phyloP scores from a whole-genome alignment of 345 rosid genomes.

The Cochlearia excelsa region DNA sequence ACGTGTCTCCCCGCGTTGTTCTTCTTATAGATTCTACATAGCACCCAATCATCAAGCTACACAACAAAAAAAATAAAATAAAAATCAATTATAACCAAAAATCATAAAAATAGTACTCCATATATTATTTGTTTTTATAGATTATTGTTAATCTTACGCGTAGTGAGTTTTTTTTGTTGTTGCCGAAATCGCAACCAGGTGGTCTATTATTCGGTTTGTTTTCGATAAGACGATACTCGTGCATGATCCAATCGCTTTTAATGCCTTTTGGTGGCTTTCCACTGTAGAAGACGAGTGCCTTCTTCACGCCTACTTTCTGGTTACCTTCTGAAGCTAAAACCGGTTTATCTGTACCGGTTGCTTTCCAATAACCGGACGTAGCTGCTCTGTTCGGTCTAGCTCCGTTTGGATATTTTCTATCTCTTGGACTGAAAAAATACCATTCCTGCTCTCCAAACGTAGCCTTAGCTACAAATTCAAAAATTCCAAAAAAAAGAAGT shows the following conservation, averaged over 20 bases:
- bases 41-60: conserved; percentile 97
- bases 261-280: conserved; percentile 98
- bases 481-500: neutral
- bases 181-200: conserved; percentile 53
- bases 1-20: conserved; percentile 48
- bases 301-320: conserved; percentile 89
- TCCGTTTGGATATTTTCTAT: conserved; percentile 94
- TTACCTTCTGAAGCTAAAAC: conserved; percentile 57
- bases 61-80: neutral
- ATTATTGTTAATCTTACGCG: conserved; percentile 37
- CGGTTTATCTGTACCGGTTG: conserved; percentile 97
- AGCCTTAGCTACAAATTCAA: conserved; percentile 56
- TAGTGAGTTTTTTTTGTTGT: conserved; percentile 76
- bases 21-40: conserved; percentile 93
- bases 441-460: conserved; percentile 97
- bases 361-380: conserved; percentile 99
- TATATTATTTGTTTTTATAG: neutral
- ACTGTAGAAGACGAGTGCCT: conserved; percentile 89
- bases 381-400: conserved; percentile 98
- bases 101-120: neutral
- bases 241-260: conserved; percentile 99
- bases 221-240: conserved; percentile 82
- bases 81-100: neutral
- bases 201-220: conserved; percentile 64
- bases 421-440: conserved; percentile 96